These are phyloP conservation scores for Lodderomyces margitis DNA, from an alignment of 1,139 yeast species.

Conservation along the genomic window DNA sequence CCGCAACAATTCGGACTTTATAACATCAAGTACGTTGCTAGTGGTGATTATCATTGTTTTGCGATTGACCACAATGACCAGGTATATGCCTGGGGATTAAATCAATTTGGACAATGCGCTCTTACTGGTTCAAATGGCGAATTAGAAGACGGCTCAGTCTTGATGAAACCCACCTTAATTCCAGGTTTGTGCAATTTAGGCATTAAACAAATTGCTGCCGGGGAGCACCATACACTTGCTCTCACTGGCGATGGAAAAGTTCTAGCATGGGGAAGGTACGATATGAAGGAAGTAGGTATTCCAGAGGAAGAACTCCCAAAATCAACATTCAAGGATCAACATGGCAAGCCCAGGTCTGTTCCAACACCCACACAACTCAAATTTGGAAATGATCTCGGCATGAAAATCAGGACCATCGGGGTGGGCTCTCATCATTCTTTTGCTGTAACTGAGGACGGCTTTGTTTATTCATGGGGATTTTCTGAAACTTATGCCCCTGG, in stretches of 20 bases:
- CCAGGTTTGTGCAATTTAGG: constrained; percentile 51
- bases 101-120: constrained; percentile 96
- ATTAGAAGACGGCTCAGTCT: constrained; percentile 78
- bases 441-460: constrained; percentile 81
- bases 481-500: constrained; percentile 97
- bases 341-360: constrained; percentile 81
- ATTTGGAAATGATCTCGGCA: constrained; percentile 23
- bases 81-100: constrained; percentile 90
- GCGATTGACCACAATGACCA: constrained; percentile 75
- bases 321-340: constrained; percentile 71
- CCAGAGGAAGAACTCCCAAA: constrained; percentile 58
- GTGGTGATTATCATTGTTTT: constrained; percentile 95
- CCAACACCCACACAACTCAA: constrained; percentile 74
- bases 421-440: constrained; percentile 92
- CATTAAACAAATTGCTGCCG: constrained; percentile 73
- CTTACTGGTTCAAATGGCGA: constrained; percentile 52
- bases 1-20: constrained; percentile 79
- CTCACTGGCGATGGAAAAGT: constrained; percentile 69
- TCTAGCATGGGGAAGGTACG: constrained; percentile 85
- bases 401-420: constrained; percentile 61
- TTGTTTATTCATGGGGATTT: constrained; percentile 95
- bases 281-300: constrained; percentile 90
- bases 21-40: constrained; percentile 74
- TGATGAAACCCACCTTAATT: constrained; percentile 74
- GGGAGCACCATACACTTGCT: constrained; percentile 91